These are phyloP conservation scores for Firmiana major DNA, from an alignment of 345 rosid species.

Conservation along the genomic window DNA sequence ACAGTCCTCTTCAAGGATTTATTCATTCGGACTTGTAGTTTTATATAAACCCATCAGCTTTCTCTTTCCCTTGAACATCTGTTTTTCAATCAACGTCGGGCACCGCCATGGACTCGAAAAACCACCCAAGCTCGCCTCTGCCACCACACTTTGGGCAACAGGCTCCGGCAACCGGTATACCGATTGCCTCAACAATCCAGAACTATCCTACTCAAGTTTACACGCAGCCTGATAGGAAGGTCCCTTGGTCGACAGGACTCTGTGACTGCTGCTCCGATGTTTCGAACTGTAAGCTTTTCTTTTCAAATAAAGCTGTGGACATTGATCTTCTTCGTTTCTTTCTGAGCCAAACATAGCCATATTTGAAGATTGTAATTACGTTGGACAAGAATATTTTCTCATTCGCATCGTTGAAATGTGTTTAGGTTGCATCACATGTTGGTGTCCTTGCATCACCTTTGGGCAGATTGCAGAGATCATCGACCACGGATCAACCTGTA, in stretches of 20 bases:
- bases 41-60: background rate
- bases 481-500: constrained; percentile 34
- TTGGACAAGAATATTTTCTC: background rate
- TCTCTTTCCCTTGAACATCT: background rate
- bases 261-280: constrained; percentile 2
- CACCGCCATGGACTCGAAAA: background rate
- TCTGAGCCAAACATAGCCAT: background rate
- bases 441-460: constrained; percentile 42
- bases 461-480: constrained; percentile 39
- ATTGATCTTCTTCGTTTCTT: background rate
- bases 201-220: background rate
- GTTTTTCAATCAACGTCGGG: background rate
- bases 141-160: background rate
- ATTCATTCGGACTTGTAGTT: background rate
- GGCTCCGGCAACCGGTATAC: background rate
- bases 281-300: background rate
- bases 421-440: constrained; percentile 31
- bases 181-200: background rate
- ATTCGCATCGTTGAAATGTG: background rate
- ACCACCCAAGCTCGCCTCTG: background rate
- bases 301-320: background rate
- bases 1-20: background rate
- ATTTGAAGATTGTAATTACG: background rate
- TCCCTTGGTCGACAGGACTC: constrained; percentile 10
- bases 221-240: background rate